These are phyloP conservation scores for Wickerhamomyces sydowiorum DNA, from an alignment of 805 yeast genomes.

Conservation along the genomic window DNA sequence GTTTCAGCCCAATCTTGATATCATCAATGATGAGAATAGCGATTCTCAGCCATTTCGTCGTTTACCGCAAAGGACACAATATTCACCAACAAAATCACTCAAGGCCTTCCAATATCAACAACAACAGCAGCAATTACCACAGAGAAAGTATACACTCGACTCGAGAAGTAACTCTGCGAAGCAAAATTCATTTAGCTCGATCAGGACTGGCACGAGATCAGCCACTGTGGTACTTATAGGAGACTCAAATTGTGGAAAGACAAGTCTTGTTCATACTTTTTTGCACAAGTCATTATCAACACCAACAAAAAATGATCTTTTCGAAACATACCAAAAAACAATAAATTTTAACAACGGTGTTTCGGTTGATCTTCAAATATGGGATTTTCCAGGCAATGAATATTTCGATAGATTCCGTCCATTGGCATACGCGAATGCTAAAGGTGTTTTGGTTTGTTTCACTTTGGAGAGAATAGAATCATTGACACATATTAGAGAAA, in stretches of 20 bases:
- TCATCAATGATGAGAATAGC: not conserved
- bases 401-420: slow-evolving; percentile 37
- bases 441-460: slow-evolving; percentile 34
- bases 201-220: not conserved
- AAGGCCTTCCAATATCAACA: not conserved
- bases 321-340: slow-evolving; percentile 19
- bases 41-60: not conserved
- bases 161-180: not conserved
- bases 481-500: slow-evolving; percentile 29
- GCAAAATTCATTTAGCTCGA: not conserved
- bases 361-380: slow-evolving; percentile 26
- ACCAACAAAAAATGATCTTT: slow-evolving; percentile 5
- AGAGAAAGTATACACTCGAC: not conserved
- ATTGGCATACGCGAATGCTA: slow-evolving; percentile 34
- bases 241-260: slow-evolving; percentile 23
- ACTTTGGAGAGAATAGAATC: slow-evolving; percentile 28
- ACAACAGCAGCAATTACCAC: not conserved
- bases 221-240: slow-evolving; percentile 18
- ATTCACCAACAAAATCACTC: not conserved
- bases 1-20: not conserved
- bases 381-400: slow-evolving; percentile 37
- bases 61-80: not conserved
- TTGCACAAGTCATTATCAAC: slow-evolving; percentile 9
- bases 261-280: slow-evolving; percentile 18
- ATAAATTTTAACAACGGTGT: slow-evolving; percentile 14